These are phyloP conservation scores for Entelexis sorbosivorans DNA, from an alignment of 1,139 yeast genomes.

Conservation along the genomic window DNA sequence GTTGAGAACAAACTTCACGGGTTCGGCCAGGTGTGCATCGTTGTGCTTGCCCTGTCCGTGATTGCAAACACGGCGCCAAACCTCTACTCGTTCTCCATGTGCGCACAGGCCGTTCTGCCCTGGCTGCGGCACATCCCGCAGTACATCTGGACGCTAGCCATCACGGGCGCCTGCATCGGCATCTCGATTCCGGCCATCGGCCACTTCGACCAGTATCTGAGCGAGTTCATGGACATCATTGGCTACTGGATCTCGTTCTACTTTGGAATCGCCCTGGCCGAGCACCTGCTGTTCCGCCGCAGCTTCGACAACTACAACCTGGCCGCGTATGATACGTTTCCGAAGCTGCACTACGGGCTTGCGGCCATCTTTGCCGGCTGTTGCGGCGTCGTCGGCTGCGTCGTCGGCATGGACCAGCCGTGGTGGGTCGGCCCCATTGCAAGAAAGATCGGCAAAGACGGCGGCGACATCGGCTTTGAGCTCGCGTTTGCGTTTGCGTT, in stretches of 20 bases:
- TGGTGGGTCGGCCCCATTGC: slow-evolving; percentile 74
- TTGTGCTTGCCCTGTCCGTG: slow-evolving; percentile 67
- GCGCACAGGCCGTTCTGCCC: slow-evolving; percentile 76
- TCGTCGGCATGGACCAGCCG: slow-evolving; percentile 71
- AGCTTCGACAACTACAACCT: slow-evolving; percentile 52
- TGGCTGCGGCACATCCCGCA: slow-evolving; percentile 65
- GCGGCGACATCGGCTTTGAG: slow-evolving; percentile 86
- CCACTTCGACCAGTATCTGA: slow-evolving; percentile 59
- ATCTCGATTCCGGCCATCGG: slow-evolving; percentile 82
- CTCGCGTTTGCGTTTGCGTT: slow-evolving; percentile 57
- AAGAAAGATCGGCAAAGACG: slow-evolving; percentile 45
- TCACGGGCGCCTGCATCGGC: slow-evolving; percentile 67
- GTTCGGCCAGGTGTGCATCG: slow-evolving; percentile 84
- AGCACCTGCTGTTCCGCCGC: slow-evolving; percentile 65
- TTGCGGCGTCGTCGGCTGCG: slow-evolving; percentile 79
- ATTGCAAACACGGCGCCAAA: slow-evolving; percentile 86
- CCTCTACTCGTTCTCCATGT: slow-evolving; percentile 77
- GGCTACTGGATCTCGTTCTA: slow-evolving; percentile 86
- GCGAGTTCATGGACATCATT: slow-evolving; percentile 78
- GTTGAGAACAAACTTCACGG: slow-evolving; percentile 73
- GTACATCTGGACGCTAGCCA: slow-evolving; percentile 65
- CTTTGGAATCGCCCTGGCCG: slow-evolving; percentile 57
- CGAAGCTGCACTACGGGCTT: slow-evolving; percentile 55
- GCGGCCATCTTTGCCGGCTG: slow-evolving; percentile 72
- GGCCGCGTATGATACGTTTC: slow-evolving; percentile 46